Conservation (phyloP, 2,329 filamentous ascomycete genomes). For the Aspergillus fumigatiaffinis region DNA sequence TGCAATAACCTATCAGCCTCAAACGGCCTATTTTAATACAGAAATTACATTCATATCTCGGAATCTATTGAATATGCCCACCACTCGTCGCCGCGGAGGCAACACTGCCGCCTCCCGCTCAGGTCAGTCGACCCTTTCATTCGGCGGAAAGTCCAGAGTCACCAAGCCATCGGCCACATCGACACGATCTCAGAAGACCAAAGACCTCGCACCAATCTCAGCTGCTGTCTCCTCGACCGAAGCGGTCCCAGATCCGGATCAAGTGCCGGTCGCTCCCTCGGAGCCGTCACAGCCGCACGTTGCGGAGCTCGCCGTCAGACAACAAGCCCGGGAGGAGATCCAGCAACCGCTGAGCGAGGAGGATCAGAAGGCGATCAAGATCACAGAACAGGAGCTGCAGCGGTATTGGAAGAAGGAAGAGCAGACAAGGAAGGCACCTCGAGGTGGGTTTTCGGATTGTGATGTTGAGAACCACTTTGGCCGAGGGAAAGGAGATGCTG, state of each 20-base stretch:
- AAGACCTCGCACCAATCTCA: constrained; percentile 32
- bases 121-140: constrained; percentile 59
- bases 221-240: constrained; percentile 25
- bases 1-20: background rate
- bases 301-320: constrained; percentile 36
- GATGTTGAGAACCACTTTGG: background rate
- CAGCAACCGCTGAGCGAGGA: constrained; percentile 31
- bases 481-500: background rate
- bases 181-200: constrained; percentile 30
- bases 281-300: constrained; percentile 28
- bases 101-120: constrained; percentile 37
- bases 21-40: background rate
- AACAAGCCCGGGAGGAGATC: constrained; percentile 47
- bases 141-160: constrained; percentile 55
- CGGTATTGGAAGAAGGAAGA: constrained; percentile 76
- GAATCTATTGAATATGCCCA: constrained; percentile 34
- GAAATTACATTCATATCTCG: background rate
- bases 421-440: constrained; percentile 59
- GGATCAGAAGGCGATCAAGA: constrained; percentile 53
- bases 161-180: constrained; percentile 51
- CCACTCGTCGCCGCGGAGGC: constrained; percentile 35
- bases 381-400: constrained; percentile 66
- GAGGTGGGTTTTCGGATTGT: constrained; percentile 37
- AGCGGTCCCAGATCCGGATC: constrained; percentile 24
- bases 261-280: constrained; percentile 20